Percentiles rank a stretch among this genome's conserved stretches.
phyloP scores from a whole-genome alignment of 2,329 filamentous ascomycete species.

The Trichoderma endophyticum region DNA sequence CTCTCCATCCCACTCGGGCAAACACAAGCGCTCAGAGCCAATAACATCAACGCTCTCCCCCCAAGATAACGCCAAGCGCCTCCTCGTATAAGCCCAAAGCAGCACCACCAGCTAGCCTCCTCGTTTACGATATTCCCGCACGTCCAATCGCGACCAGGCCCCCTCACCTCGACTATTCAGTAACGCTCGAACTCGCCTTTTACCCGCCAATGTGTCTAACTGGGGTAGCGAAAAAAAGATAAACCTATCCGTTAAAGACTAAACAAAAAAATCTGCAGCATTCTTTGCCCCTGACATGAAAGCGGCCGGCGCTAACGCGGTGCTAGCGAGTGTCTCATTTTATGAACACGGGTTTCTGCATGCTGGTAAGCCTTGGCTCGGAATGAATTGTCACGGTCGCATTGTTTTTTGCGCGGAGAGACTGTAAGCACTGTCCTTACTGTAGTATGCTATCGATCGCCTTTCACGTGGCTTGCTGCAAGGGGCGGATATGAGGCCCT shows the following conservation, averaged over 20 bases:
- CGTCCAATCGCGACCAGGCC: background rate
- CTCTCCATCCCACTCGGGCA: background rate
- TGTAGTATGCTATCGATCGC: background rate
- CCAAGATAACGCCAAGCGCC: background rate
- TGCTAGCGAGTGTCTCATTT: slow-evolving; percentile 12
- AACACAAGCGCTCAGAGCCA: background rate
- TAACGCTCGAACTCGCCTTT: background rate
- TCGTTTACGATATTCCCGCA: background rate
- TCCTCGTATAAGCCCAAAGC: background rate
- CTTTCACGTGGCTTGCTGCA: slow-evolving; percentile 6
- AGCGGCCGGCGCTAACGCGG: background rate
- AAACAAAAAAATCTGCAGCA: background rate
- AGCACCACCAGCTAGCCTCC: background rate
- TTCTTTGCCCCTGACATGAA: background rate
- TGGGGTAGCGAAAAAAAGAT: background rate
- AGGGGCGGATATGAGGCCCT: slow-evolving; percentile 3
- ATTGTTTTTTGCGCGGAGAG: background rate
- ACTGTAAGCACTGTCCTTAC: background rate
- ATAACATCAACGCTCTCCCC: background rate
- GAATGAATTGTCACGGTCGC: background rate
- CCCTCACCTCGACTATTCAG: background rate
- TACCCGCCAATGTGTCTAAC: background rate
- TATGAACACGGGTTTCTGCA: background rate
- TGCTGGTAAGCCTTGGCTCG: background rate
- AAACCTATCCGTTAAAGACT: background rate